Evolutionary conservation across 371 early-diverging fungal genomes (phyloP).

Genomic region (Mucor mucedo): DNA sequence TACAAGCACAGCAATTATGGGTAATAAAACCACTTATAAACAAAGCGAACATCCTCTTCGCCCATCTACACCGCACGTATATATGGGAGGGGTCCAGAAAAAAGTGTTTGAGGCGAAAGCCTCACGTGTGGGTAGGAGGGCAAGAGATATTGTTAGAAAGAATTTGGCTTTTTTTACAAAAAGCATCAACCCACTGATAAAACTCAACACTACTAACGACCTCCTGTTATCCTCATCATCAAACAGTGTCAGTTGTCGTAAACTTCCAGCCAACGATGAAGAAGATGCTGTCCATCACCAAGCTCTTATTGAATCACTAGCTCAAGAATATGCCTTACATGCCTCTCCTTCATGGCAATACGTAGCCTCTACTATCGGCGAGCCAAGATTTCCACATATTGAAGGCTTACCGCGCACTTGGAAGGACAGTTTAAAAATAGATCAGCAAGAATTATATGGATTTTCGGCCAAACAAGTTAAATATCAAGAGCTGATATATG

Average conservation of each 20-base stretch:
- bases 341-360: constrained; percentile 22
- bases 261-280: constrained; percentile 12
- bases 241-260: background rate
- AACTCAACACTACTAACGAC: constrained; percentile 14
- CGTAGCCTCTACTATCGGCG: constrained; percentile 14
- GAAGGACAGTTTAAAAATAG: constrained; percentile 25
- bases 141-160: constrained; percentile 25
- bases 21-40: constrained; percentile 26
- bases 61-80: constrained; percentile 12
- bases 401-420: constrained; percentile 26
- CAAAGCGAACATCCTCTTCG: constrained; percentile 11
- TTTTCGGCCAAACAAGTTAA: constrained; percentile 37
- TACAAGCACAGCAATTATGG: constrained; percentile 20
- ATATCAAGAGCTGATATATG: constrained; percentile 72
- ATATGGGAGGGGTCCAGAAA: constrained; percentile 22
- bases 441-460: constrained; percentile 4
- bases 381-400: constrained; percentile 13
- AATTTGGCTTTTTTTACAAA: constrained; percentile 28
- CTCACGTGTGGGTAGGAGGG: constrained; percentile 24
- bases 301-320: constrained; percentile 3
- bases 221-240: background rate
- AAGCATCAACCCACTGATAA: constrained; percentile 13
- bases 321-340: constrained; percentile 15
- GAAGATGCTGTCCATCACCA: constrained; percentile 17
- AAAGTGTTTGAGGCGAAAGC: constrained; percentile 13